phyloP scores from a whole-genome alignment of 768 basidiomycete species.

The Amanita pallidorosea region DNA sequence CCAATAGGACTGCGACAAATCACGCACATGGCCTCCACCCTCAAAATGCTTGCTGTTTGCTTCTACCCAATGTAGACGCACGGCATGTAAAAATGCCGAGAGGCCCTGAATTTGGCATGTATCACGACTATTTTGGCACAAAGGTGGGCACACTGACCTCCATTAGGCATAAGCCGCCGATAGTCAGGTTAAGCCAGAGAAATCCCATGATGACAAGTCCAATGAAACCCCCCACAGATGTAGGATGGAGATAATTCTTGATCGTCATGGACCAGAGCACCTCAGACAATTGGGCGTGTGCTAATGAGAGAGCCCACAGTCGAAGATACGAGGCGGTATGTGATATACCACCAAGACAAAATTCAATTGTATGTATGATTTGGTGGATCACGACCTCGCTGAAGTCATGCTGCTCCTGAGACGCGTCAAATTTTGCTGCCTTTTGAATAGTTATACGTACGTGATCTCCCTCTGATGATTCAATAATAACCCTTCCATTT shows the following conservation, averaged over 20 bases:
- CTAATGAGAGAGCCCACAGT: constrained; percentile 95
- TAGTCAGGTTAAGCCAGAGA: constrained; percentile 75
- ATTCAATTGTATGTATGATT: constrained; percentile 98
- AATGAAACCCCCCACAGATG: constrained; percentile 33
- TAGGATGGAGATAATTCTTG: constrained; percentile 44
- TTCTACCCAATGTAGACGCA: constrained; percentile 97
- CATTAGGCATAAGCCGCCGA: constrained; percentile 84
- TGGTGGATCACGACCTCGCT: constrained; percentile 95
- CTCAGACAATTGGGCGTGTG: constrained; percentile 94
- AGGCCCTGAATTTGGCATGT: constrained; percentile 51
- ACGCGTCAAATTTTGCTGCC: neutral
- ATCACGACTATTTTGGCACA: constrained; percentile 6
- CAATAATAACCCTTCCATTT: constrained; percentile 61
- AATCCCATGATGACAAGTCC: constrained; percentile 40
- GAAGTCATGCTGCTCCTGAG: constrained; percentile 80
- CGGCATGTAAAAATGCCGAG: constrained; percentile 91
- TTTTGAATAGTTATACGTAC: constrained; percentile 4
- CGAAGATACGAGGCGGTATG: constrained; percentile 92
- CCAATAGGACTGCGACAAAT: constrained; percentile 13
- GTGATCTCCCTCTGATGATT: constrained; percentile 62
- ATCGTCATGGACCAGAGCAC: constrained; percentile 89
- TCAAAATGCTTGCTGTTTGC: constrained; percentile 95
- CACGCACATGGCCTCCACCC: constrained; percentile 79
- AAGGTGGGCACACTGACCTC: constrained; percentile 52
- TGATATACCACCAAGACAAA: constrained; percentile 97